Evolutionary conservation across 345 rosid genomes (phyloP).

Genomic region (Cardamine resedifolia): DNA sequence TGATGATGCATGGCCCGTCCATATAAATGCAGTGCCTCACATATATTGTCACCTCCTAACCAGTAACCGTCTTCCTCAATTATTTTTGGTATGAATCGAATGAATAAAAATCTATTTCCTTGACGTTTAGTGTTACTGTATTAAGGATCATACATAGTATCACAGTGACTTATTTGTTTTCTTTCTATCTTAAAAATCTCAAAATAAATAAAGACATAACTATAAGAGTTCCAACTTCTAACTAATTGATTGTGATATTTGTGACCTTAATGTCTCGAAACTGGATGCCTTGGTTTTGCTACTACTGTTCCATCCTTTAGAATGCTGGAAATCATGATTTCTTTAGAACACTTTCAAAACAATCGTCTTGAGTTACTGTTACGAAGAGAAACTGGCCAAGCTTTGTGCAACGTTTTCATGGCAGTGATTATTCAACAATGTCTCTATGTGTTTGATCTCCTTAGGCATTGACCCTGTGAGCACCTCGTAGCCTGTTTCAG

Average conservation of each 20-base stretch:
- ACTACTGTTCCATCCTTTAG: neutral
- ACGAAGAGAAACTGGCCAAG: conserved; percentile 11
- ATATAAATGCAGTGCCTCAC: conserved; percentile 25
- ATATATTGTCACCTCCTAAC: conserved; percentile 26
- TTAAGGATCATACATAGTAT: neutral
- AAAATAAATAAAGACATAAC: conserved; percentile 5
- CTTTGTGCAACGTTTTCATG: conserved; percentile 19
- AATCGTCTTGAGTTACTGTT: neutral
- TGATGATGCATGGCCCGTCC: conserved; percentile 16
- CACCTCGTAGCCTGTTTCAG: conserved; percentile 89
- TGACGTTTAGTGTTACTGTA: neutral
- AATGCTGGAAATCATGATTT: neutral
- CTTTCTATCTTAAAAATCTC: neutral
- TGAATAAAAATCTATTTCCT: neutral
- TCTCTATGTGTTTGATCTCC: conserved; percentile 75
- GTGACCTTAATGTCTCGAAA: conserved; percentile 14
- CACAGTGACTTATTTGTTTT: neutral
- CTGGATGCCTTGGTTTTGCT: neutral
- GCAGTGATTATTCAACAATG: conserved; percentile 64
- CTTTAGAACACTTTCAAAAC: neutral
- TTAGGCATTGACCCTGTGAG: conserved; percentile 97
- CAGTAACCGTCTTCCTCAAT: conserved; percentile 26
- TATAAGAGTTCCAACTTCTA: conserved; percentile 23
- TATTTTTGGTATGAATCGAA: conserved; percentile 1
- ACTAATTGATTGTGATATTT: conserved; percentile 35